These are phyloP conservation scores for Aaosphaeria pasadenensis DNA, from an alignment of 2,329 filamentous ascomycete species.

Conservation along the genomic window DNA sequence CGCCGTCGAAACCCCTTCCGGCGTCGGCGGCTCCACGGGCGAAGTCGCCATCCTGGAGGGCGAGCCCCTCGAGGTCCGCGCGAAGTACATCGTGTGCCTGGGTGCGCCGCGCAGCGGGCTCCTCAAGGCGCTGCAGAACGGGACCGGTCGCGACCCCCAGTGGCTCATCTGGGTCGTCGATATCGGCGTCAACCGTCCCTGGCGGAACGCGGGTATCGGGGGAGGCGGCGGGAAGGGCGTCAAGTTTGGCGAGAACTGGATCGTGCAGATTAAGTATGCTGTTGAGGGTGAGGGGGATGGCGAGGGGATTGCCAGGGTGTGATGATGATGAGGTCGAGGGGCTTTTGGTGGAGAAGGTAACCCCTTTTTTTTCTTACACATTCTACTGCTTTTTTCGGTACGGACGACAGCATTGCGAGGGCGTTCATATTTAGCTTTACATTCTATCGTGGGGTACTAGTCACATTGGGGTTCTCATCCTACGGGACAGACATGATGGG, in stretches of 20 bases:
- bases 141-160: constrained; percentile 49
- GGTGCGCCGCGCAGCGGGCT: constrained; percentile 85
- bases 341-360: too few relatives aligned
- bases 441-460: too few relatives aligned
- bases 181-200: constrained; percentile 80
- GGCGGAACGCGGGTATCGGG: constrained; percentile 74
- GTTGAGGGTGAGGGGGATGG: constrained; percentile 13
- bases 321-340: too few relatives aligned
- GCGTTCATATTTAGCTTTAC: too few relatives aligned
- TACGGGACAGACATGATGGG: too few relatives aligned
- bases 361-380: too few relatives aligned
- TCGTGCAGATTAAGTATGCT: constrained; percentile 62
- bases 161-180: constrained; percentile 86
- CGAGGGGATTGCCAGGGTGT: not conserved
- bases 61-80: constrained; percentile 73
- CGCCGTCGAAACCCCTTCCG: constrained; percentile 87
- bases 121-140: constrained; percentile 69
- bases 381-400: too few relatives aligned
- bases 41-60: constrained; percentile 64
- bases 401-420: too few relatives aligned
- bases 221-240: constrained; percentile 73
- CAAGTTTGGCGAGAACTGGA: constrained; percentile 85
- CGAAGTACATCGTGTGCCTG: constrained; percentile 79
- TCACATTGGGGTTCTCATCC: too few relatives aligned
- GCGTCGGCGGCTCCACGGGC: constrained; percentile 73